Evolutionary conservation across 176 grass and related monocot genomes (phyloP).

Genomic region (Poa pratensis): DNA sequence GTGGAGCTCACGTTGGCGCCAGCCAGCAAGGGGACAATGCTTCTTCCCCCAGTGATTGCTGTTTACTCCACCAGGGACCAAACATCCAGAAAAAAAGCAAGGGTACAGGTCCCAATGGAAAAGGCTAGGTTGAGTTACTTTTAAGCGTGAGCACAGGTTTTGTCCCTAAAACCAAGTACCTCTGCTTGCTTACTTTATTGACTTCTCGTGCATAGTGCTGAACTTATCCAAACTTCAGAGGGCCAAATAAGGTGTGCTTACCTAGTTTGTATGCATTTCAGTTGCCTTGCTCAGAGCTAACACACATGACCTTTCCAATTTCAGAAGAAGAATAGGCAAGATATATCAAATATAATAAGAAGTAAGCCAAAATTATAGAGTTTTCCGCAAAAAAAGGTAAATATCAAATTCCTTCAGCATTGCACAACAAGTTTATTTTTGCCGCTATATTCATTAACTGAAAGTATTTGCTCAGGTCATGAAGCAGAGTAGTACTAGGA

Average conservation of each 20-base stretch:
- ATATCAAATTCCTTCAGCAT: not conserved
- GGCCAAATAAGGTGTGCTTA: slow-evolving; percentile 22
- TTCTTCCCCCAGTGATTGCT: slow-evolving; percentile 64
- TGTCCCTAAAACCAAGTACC: slow-evolving; percentile 44
- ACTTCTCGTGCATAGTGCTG: slow-evolving; percentile 21
- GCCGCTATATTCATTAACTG: not conserved
- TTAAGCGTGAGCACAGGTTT: slow-evolving; percentile 59
- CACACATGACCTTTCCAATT: not conserved
- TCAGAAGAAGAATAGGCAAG: not conserved
- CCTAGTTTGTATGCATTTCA: slow-evolving; percentile 16
- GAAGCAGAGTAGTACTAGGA: not conserved
- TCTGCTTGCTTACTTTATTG: slow-evolving; percentile 35
- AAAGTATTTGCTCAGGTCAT: not conserved
- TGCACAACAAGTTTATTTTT: not conserved
- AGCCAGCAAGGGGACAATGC: slow-evolving; percentile 60
- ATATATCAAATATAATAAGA: not conserved
- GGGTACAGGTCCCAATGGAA: slow-evolving; percentile 41
- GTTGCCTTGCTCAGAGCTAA: not conserved
- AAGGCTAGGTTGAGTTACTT: slow-evolving; percentile 61
- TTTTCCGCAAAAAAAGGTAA: not conserved
- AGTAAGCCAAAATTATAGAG: not conserved
- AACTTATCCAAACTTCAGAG: slow-evolving; percentile 30
- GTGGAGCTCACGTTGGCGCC: slow-evolving; percentile 42
- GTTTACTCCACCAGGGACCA: slow-evolving; percentile 69
- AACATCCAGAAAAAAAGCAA: slow-evolving; percentile 31